These are phyloP conservation scores for Tubosaeta brunneosetosa DNA, from an alignment of 768 basidiomycete genomes.

Conservation along the genomic window DNA sequence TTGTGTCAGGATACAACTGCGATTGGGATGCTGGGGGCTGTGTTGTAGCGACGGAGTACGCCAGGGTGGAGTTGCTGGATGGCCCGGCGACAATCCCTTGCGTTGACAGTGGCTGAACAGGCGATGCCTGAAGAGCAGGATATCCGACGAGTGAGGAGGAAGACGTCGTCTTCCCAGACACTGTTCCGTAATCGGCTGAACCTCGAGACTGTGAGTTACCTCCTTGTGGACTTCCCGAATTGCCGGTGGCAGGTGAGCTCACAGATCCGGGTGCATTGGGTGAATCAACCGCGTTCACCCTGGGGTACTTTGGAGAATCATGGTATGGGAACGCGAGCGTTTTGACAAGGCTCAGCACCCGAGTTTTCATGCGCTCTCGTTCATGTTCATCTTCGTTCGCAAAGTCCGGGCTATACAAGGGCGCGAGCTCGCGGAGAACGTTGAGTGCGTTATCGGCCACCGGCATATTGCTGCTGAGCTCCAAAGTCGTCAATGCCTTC, in stretches of 20 bases:
- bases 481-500: conserved; percentile 61
- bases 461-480: conserved; percentile 57
- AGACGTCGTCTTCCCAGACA: conserved; percentile 18
- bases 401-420: conserved; percentile 67
- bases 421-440: conserved; percentile 66
- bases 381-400: conserved; percentile 44
- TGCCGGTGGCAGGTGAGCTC: conserved; percentile 56
- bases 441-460: conserved; percentile 73
- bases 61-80: conserved; percentile 22
- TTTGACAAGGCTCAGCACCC: conserved; percentile 61
- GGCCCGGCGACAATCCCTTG: conserved; percentile 15
- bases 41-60: conserved; percentile 18
- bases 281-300: conserved; percentile 43
- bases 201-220: conserved; percentile 19
- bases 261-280: conserved; percentile 41
- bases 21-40: conserved; percentile 22
- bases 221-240: conserved; percentile 50
- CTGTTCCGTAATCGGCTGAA: conserved; percentile 23
- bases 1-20: conserved; percentile 23
- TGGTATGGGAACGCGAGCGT: conserved; percentile 82
- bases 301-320: conserved; percentile 54
- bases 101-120: conserved; percentile 21
- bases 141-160: conserved; percentile 28
- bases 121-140: conserved; percentile 16
- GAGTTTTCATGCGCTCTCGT: conserved; percentile 55